These are phyloP conservation scores for Capsicum baccatum DNA, from an alignment of 257 asterid species.

Conservation along the genomic window DNA sequence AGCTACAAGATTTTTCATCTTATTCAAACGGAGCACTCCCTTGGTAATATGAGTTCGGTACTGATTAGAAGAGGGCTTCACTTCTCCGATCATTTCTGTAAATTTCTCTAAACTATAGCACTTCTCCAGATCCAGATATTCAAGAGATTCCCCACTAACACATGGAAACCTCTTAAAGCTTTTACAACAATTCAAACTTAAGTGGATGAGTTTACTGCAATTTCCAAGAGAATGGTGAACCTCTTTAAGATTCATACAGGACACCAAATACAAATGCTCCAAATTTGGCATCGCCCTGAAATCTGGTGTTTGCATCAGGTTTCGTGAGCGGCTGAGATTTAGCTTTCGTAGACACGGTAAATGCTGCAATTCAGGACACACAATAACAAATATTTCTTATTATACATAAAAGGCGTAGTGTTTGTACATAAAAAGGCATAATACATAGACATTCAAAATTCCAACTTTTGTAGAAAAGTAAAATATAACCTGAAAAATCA, in stretches of 20 bases:
- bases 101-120: background rate
- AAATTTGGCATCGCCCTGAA: background rate
- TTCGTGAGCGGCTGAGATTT: no score
- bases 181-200: background rate
- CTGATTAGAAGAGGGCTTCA: background rate
- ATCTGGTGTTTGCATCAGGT: background rate
- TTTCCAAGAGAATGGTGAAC: background rate
- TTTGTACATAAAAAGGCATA: no score
- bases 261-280: background rate
- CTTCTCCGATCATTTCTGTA: background rate
- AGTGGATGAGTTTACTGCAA: background rate
- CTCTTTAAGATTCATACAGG: background rate
- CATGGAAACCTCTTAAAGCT: background rate
- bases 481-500: no score
- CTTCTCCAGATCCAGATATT: fast-evolving
- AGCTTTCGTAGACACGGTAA: no score
- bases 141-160: background rate
- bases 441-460: no score
- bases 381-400: no score
- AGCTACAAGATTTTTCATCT: background rate
- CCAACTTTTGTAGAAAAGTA: no score
- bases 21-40: background rate
- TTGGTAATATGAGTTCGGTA: background rate
- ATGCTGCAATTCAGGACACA: no score
- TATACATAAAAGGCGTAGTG: no score